Evolutionary conservation across 441 rosid genomes (phyloP).

Genomic region (Populus hybrid): DNA sequence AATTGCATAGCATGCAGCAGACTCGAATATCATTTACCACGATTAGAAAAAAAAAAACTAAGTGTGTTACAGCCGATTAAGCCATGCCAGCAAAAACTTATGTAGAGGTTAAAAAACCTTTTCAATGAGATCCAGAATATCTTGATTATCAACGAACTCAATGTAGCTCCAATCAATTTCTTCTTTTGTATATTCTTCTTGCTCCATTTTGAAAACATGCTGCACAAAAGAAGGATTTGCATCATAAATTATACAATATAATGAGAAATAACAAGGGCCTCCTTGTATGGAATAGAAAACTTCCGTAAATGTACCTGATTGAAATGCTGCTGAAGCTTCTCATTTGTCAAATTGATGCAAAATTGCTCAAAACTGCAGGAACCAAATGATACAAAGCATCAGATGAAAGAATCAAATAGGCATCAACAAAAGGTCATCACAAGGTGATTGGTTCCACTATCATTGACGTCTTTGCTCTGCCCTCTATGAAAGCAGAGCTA

Average conservation of each 20-base stretch:
- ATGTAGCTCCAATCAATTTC: constrained; percentile 98
- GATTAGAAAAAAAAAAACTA: background rate
- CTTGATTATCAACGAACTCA: constrained; percentile 93
- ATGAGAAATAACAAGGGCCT: constrained; percentile 11
- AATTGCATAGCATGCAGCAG: background rate
- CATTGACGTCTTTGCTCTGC: background rate
- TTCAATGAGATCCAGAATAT: constrained; percentile 90
- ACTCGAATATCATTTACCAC: background rate
- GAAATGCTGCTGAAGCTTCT: constrained; percentile 97
- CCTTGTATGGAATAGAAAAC: background rate
- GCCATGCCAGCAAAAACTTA: background rate
- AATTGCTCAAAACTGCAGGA: constrained; percentile 91
- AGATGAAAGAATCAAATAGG: constrained; percentile 22
- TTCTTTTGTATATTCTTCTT: constrained; percentile 33
- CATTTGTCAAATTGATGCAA: constrained; percentile 97
- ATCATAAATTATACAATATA: constrained; percentile 18
- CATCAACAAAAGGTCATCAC: background rate
- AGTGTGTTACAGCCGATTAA: background rate
- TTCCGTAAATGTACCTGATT: constrained; percentile 66
- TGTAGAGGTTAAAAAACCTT: constrained; percentile 47
- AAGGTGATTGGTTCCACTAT: background rate
- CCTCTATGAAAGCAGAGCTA: background rate
- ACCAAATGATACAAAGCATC: constrained; percentile 21
- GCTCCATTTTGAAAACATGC: constrained; percentile 99
- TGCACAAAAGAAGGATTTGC: constrained; percentile 30